These are phyloP conservation scores for Coelastrella sp. DNA, from an alignment of 139 green algal genomes.

Conservation along the genomic window DNA sequence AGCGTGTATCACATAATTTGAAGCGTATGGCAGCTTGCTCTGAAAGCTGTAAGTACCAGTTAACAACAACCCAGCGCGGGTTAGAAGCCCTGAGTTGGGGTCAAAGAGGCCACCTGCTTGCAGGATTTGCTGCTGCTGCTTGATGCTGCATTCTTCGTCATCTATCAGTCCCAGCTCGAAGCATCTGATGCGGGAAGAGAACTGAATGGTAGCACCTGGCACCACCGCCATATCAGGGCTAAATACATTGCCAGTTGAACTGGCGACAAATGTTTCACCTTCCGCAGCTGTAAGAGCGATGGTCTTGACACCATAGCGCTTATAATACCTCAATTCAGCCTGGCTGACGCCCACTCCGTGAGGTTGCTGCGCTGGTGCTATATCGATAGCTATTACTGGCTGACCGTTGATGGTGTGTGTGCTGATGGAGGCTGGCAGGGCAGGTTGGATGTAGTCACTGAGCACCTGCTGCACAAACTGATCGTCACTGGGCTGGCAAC, in stretches of 20 bases:
- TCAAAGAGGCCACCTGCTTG: neutral
- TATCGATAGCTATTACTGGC: neutral
- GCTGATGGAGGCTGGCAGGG: neutral
- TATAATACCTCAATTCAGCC: neutral
- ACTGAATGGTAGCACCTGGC: neutral
- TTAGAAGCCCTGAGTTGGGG: neutral
- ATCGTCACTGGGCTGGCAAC: neutral
- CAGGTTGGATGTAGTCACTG: neutral
- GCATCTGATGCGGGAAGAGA: neutral
- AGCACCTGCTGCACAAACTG: neutral
- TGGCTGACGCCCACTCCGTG: neutral
- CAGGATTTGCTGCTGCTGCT: neutral
- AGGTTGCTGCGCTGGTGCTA: neutral
- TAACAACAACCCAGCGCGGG: neutral
- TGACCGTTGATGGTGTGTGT: neutral
- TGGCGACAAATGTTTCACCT: neutral
- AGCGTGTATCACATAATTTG: constrained; percentile 5
- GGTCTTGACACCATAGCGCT: constrained; percentile 10
- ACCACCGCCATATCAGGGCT: neutral
- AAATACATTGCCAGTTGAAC: neutral
- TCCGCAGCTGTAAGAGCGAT: neutral
- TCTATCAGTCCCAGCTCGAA: constrained; percentile 1
- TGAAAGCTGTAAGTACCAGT: neutral
- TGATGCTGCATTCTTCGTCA: neutral
- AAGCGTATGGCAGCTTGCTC: neutral